phyloP scores from a whole-genome alignment of 2,329 filamentous ascomycete species.

The Talaromyces atroroseus region DNA sequence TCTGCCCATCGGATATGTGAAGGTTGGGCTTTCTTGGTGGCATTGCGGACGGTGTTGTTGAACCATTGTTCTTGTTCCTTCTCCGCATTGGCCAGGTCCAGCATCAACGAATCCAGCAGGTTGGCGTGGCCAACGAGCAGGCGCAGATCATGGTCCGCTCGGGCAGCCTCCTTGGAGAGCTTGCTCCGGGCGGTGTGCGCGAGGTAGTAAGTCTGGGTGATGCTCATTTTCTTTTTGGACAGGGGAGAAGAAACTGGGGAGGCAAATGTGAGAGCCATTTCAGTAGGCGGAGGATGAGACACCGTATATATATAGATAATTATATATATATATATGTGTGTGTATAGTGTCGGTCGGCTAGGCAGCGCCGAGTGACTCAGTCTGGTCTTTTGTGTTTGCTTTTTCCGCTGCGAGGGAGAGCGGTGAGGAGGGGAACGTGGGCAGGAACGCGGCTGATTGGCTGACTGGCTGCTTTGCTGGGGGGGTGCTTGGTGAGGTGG shows the following conservation, averaged over 20 bases:
- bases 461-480: neutral
- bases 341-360: neutral
- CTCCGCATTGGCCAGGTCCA: constrained; percentile 86
- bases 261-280: neutral
- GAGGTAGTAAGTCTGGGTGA: constrained; percentile 97
- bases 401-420: constrained; percentile 1
- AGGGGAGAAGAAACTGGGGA: neutral
- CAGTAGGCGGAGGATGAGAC: neutral
- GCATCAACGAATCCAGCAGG: constrained; percentile 91
- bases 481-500: neutral
- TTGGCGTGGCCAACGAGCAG: constrained; percentile 97
- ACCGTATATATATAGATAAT: neutral
- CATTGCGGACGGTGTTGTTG: constrained; percentile 85
- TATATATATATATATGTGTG: neutral
- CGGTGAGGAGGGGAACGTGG: constrained; percentile 8
- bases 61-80: constrained; percentile 96
- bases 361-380: constrained; percentile 8
- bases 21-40: constrained; percentile 57
- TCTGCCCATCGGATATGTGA: constrained; percentile 81
- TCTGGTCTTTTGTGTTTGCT: neutral
- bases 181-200: constrained; percentile 94
- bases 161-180: constrained; percentile 86
- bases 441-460: neutral
- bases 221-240: constrained; percentile 73
- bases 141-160: constrained; percentile 88